Conservation (phyloP, 305 asterid genomes). For the Fraxinus paxiana region DNA sequence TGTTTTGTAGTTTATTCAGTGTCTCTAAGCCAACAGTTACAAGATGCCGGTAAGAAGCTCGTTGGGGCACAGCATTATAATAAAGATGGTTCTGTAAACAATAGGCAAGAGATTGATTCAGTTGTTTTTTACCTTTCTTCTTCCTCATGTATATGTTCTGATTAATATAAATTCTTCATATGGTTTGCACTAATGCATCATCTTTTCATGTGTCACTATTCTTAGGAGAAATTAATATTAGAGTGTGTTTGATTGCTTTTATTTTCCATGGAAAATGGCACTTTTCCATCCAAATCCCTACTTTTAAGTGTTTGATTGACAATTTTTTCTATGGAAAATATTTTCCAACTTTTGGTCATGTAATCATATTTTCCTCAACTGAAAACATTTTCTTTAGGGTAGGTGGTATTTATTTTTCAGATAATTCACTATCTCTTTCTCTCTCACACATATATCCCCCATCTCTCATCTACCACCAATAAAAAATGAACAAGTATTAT, state of each 20-base stretch:
- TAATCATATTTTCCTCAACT: not conserved
- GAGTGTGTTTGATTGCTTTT: not conserved
- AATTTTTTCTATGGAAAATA: too few species aligned
- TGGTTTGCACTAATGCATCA: not conserved
- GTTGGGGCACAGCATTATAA: conserved; percentile 94
- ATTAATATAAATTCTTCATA: not conserved
- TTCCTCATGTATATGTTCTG: not conserved
- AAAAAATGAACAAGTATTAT: not conserved
- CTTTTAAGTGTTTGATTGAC: not conserved
- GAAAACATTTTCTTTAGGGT: too few species aligned
- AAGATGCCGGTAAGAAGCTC: conserved; percentile 56
- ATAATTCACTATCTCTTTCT: not conserved
- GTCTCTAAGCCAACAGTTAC: conserved; percentile 32
- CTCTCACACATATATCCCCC: not conserved
- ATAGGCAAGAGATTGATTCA: conserved; percentile 48
- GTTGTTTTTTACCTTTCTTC: not conserved
- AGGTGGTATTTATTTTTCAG: too few species aligned
- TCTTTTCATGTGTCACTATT: not conserved
- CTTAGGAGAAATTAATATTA: not conserved
- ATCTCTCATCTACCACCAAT: not conserved
- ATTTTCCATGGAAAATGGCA: not conserved
- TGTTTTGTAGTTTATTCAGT: conserved; percentile 29
- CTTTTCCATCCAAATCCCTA: not conserved
- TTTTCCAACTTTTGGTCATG: not conserved
- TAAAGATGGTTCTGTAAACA: conserved; percentile 87